Evolutionary conservation across 768 basidiomycete species (phyloP), one percentile per base, ranked within the genome.

Genomic region (Panus rudis): DNA sequence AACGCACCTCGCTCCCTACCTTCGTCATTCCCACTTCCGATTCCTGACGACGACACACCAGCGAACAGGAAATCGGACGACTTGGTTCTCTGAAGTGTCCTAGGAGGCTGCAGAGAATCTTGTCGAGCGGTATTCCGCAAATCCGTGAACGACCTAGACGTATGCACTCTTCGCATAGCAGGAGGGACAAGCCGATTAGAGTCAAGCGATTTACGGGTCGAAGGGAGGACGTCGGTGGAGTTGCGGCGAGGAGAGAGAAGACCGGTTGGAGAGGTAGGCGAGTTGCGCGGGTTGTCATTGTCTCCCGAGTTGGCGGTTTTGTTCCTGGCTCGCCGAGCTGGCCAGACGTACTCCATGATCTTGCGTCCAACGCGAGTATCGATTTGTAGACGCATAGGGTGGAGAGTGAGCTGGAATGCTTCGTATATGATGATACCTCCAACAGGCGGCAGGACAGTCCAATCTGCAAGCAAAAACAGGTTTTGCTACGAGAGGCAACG

Each of bases 391-490:
- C 84, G 79, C 52, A 97, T 72, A 0, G 92, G 93, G 60, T 93
- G 91, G 31, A 96, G 68, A 21, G 78, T 75, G 26, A 94, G 65
- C 49, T 86, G 79, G 52, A 96, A 88, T 22, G 73, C 70, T 59
- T 91, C 82, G 59, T 91, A 84, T 49, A 96, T 88, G 2, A 83
- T 78, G 51, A 98, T 96, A 11, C 93, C 93, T 16, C 92, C 93
- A 19, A 97, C 92, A 13, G 92, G 88, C 1, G 91, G 77, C n/a
- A 91, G 67, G 20, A 87, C 75, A 3, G 73, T 78, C 92, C 92
- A 94, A 43, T 80, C 76, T 2, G 82, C 83, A 1, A 79, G 67
- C 16, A 83, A 69, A 60, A 94, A 92, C 19, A 90, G 61, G 13
- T 82, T 79, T 46, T 72, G 70, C 84, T 89, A 50, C 13, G 3